Percentiles rank a stretch among this genome's conserved stretches.
phyloP scores from a whole-genome alignment of 805 yeast genomes.

The Maudiozyma serrabonitensis region DNA sequence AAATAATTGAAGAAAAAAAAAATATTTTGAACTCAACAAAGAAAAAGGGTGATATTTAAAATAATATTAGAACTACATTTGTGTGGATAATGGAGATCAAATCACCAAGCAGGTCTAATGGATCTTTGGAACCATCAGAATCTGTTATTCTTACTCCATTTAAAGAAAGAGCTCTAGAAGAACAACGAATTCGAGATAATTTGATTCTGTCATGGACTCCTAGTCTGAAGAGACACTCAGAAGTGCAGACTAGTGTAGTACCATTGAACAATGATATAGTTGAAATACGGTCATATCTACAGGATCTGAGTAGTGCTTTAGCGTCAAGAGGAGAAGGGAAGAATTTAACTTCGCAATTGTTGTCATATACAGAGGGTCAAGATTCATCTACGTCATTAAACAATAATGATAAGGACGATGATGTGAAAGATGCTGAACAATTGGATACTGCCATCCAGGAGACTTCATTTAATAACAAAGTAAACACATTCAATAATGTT shows the following conservation, averaged over 20 bases:
- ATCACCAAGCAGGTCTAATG: constrained; percentile 3
- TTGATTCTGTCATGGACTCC: constrained; percentile 16
- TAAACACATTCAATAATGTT: background rate
- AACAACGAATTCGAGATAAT: constrained; percentile 14
- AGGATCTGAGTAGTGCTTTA: constrained; percentile 19
- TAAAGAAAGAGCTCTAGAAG: constrained; percentile 18
- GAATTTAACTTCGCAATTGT: constrained; percentile 6
- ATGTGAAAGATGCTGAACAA: background rate
- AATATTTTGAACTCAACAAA: too few species aligned
- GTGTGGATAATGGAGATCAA: constrained; percentile 9
- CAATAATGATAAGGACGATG: background rate
- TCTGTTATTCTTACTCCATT: constrained; percentile 17
- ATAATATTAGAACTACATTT: background rate
- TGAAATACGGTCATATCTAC: constrained; percentile 14
- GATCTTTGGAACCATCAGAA: constrained; percentile 2
- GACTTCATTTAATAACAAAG: background rate
- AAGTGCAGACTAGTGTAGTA: constrained; percentile 6
- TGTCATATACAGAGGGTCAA: background rate
- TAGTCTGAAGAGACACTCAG: constrained; percentile 11
- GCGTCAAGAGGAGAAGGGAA: constrained; percentile 12
- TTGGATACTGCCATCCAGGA: background rate
- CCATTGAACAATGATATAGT: constrained; percentile 8
- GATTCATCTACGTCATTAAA: background rate
- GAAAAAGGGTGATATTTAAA: background rate
- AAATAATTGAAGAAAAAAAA: too few species aligned